phyloP scores from a whole-genome alignment of 1,284 basidiomycete genomes.

The Erythrobasidium hasegawianum region DNA sequence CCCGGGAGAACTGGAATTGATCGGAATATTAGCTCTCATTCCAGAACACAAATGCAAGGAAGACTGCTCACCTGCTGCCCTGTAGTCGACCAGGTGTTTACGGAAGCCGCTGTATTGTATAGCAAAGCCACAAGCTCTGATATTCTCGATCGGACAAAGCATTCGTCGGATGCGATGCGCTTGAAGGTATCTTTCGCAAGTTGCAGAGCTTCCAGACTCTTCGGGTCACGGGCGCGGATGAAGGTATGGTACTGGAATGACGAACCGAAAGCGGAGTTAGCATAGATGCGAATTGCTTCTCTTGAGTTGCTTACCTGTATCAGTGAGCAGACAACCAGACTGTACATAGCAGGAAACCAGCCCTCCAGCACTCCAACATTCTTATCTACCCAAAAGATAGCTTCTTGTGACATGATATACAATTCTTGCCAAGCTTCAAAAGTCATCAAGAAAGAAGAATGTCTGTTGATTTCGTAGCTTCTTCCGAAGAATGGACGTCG shows the following conservation, averaged over 20 bases:
- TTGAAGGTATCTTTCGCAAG: slow-evolving; percentile 75
- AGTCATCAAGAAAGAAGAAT: slow-evolving; percentile 75
- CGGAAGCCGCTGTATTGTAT: slow-evolving; percentile 69
- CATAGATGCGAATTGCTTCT: neutral
- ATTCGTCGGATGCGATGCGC: slow-evolving; percentile 44
- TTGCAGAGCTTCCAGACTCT: slow-evolving; percentile 68
- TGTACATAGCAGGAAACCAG: slow-evolving; percentile 78
- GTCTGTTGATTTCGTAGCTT: slow-evolving; percentile 73
- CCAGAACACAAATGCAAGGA: neutral
- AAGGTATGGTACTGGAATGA: slow-evolving; percentile 78
- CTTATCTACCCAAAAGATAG: slow-evolving; percentile 82
- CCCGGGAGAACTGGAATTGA: slow-evolving; percentile 33
- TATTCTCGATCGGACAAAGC: slow-evolving; percentile 59
- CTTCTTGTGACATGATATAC: slow-evolving; percentile 66
- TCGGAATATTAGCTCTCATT: neutral
- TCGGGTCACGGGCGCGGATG: slow-evolving; percentile 72
- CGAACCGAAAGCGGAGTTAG: neutral
- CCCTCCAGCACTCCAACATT: slow-evolving; percentile 79
- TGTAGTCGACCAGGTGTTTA: slow-evolving; percentile 41
- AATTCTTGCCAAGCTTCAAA: slow-evolving; percentile 73
- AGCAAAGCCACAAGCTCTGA: slow-evolving; percentile 86
- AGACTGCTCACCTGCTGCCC: slow-evolving; percentile 37
- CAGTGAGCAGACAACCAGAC: slow-evolving; percentile 81
- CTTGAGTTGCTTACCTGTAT: slow-evolving; percentile 62
- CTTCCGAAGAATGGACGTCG: slow-evolving; percentile 77